Conservation (phyloP, 192 early-diverging fungal species). For the Dissophora globulifera region DNA sequence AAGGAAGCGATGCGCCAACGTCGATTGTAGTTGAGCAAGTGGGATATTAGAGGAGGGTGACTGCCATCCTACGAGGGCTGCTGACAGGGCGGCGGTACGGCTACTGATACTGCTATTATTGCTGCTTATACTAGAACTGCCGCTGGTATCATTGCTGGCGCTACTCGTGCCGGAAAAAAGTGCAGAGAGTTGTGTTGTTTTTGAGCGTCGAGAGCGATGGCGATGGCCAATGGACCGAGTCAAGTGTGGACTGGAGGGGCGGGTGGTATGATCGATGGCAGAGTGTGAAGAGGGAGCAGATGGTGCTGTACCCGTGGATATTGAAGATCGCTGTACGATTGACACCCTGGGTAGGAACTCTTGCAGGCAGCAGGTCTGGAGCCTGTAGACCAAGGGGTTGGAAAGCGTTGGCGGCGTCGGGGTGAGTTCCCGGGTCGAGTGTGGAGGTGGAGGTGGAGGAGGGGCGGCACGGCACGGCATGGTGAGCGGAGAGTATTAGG, state of each 20-base stretch:
- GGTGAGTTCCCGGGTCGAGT: slow-evolving; percentile 31
- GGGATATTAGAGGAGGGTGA: slow-evolving; percentile 28
- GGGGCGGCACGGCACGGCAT: slow-evolving; percentile 49
- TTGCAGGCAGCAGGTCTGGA: slow-evolving; percentile 45
- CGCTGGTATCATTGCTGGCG: not conserved
- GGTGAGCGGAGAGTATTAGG: not conserved
- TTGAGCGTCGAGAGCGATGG: slow-evolving; percentile 5
- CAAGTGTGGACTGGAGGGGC: not conserved
- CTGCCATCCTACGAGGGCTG: slow-evolving; percentile 20
- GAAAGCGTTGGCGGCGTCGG: slow-evolving; percentile 31
- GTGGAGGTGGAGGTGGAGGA: slow-evolving; percentile 45
- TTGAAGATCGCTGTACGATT: slow-evolving; percentile 13
- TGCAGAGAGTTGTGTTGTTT: slow-evolving; percentile 22
- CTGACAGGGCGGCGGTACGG: not conserved
- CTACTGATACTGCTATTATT: not conserved
- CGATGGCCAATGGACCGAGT: not conserved
- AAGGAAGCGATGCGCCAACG: slow-evolving; percentile 35
- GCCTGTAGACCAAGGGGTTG: slow-evolving; percentile 45
- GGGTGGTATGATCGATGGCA: slow-evolving; percentile 14
- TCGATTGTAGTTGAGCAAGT: slow-evolving; percentile 27
- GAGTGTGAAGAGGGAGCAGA: slow-evolving; percentile 1
- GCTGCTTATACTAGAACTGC: not conserved
- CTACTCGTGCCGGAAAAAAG: slow-evolving; percentile 9
- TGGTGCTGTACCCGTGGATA: not conserved
- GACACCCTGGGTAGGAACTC: slow-evolving; percentile 35